Percentiles rank a stretch among this genome's conserved stretches.
phyloP scores from a whole-genome alignment of 176 grass and related monocot genomes.

The Poa pratensis region DNA sequence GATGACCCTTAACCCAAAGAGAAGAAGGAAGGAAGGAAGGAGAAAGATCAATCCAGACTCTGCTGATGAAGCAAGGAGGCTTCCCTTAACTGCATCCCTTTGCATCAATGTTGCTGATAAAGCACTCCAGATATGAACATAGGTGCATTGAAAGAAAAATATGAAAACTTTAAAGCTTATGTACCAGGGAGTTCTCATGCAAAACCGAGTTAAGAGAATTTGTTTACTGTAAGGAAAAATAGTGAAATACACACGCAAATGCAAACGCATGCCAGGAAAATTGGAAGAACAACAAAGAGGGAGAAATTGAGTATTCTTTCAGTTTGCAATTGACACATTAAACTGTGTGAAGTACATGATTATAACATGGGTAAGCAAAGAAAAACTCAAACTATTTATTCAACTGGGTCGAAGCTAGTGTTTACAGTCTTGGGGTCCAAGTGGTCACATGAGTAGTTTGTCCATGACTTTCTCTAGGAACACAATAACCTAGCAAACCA shows the following conservation, averaged over 20 bases:
- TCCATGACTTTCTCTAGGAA: not conserved
- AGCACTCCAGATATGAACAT: too few relatives aligned
- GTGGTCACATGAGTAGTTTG: not conserved
- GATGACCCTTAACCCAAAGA: too few relatives aligned
- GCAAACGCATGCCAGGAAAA: not conserved
- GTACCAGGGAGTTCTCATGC: too few relatives aligned
- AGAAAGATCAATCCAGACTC: not conserved
- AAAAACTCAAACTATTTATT: not conserved
- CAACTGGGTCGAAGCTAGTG: not conserved
- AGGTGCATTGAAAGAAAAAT: too few relatives aligned
- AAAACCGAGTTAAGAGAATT: not conserved
- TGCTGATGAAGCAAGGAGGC: not conserved
- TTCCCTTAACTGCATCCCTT: not conserved
- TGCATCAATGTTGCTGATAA: not conserved
- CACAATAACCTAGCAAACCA: not conserved
- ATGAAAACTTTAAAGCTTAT: too few relatives aligned
- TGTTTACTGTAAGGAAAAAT: not conserved
- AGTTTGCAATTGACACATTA: not conserved
- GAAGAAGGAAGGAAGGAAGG: too few relatives aligned
- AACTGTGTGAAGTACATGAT: not conserved
- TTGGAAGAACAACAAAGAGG: not conserved
- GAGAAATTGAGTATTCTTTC: not conserved
- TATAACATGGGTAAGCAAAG: not conserved
- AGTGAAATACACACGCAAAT: not conserved
- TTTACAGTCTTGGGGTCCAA: not conserved